phyloP scores from a whole-genome alignment of 257 asterid species.

The Penstemon davidsonii region DNA sequence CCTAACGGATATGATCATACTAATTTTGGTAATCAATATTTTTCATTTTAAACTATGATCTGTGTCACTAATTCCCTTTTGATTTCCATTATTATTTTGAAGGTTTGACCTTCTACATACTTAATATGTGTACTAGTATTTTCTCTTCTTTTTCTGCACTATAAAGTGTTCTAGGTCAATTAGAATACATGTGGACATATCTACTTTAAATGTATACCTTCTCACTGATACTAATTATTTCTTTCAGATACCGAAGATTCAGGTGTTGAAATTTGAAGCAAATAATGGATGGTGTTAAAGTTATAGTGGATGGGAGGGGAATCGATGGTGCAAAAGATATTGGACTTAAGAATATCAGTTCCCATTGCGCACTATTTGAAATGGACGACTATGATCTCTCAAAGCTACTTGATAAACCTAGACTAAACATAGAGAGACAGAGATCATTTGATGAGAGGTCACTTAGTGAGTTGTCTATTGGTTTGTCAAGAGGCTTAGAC shows the following conservation, averaged over 20 bases:
- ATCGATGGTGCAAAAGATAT: constrained; percentile 43
- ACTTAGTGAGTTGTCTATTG: constrained; percentile 69
- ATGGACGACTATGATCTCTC: constrained; percentile 69
- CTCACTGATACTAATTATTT: constrained; percentile 21
- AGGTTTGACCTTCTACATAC: constrained; percentile 17
- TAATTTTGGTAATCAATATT: constrained; percentile 17
- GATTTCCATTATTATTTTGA: neutral
- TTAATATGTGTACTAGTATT: neutral
- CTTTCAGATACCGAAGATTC: constrained; percentile 32
- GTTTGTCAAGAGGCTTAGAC: constrained; percentile 60
- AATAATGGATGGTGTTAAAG: constrained; percentile 50
- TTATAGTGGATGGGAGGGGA: constrained; percentile 39
- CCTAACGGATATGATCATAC: constrained; percentile 27
- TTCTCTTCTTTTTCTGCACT: constrained; percentile 6
- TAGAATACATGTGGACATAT: neutral
- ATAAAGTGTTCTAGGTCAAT: neutral
- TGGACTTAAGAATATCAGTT: constrained; percentile 69
- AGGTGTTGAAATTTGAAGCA: constrained; percentile 27
- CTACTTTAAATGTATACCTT: neutral
- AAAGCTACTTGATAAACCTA: constrained; percentile 68
- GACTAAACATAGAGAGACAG: constrained; percentile 71
- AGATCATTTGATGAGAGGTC: constrained; percentile 85
- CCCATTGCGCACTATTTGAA: constrained; percentile 69
- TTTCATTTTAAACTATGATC: neutral
- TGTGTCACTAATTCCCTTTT: constrained; percentile 5